Conservation (phyloP, 176 grass and related monocot species). For the Saccharum officinarum region DNA sequence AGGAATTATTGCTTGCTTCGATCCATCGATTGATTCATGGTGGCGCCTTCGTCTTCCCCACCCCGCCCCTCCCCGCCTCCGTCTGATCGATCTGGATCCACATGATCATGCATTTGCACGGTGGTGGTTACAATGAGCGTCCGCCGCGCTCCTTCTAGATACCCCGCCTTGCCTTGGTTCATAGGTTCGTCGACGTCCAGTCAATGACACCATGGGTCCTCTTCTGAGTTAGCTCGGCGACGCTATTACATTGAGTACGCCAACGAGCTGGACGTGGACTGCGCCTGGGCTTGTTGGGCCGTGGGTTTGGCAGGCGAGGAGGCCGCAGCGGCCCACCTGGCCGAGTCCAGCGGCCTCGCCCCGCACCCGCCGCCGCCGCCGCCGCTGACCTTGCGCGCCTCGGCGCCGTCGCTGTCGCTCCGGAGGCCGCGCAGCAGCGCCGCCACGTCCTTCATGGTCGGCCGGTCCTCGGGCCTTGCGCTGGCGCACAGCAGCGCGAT, state of each 20-base stretch:
- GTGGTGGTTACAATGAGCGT: not conserved
- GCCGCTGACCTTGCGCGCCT: conserved; percentile 31
- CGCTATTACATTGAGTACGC: conserved; percentile 39
- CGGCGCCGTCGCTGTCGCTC: conserved; percentile 50
- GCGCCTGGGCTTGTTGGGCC: not conserved
- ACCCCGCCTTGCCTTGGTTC: not conserved
- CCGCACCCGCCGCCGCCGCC: conserved; percentile 7
- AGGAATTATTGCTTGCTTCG: not conserved
- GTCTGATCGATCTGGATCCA: no score
- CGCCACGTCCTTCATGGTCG: conserved; percentile 86
- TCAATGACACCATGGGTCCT: not conserved
- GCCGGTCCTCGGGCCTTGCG: conserved; percentile 55
- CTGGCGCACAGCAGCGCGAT: conserved; percentile 85
- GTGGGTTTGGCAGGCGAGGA: not conserved
- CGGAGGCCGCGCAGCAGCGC: conserved; percentile 80
- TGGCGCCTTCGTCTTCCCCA: not conserved
- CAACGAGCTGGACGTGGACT: conserved; percentile 20
- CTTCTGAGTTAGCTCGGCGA: not conserved
- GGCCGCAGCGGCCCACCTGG: conserved; percentile 30
- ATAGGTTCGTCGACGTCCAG: not conserved
- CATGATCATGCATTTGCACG: no score
- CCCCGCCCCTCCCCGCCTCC: no score
- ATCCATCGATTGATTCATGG: not conserved
- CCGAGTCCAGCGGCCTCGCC: conserved; percentile 7
- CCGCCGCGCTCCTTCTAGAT: no score